Base-by-base conservation (phyloP, 495 filamentous ascomycete genomes). In the Penicillium tannophilum region DNA sequence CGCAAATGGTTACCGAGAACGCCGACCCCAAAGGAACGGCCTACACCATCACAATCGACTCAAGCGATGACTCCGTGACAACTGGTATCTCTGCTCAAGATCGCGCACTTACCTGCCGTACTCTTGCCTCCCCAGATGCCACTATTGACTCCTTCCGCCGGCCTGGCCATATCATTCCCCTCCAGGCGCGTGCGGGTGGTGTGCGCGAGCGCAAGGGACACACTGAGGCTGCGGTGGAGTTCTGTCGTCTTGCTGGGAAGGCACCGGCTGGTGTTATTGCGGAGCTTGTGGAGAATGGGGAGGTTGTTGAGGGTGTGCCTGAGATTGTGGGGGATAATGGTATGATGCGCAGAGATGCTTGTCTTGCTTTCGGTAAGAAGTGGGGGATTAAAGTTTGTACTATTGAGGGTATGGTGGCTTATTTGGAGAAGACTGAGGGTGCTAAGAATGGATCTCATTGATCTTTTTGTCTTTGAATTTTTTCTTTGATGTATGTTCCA, bases 321-420 rank as follows among this genome's bases (percentile, higher is more conserved):
- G 82, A 84, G 68, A 72, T 79, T 55, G 67, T 72, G 10, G 80
- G 80, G 17, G 84, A 84, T 41, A 86, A 87, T 19, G 90, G 86
- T 2, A 98, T 98, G 94, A 90, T 97, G 90, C 76, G 92, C 63
- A 84, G 92, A 58, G 93, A 98, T 82, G 89, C 83, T 4, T 98
- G 94, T 70, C 79, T 98, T 68, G 81, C 75, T 33, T 98, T 98
- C 82, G 95, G 92, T 12, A 84, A 84, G 73, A 85, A 81, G 70
- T 98, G 90, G 88, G 92, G 92, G 10, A 75, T 98, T 60, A 93
- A 88, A 76, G 91, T 96, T 42, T 96, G 93, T 72, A 98, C 94
- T 8, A 98, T 98, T 75, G 93, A 92, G 69, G 92, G 90, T 71
- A 74, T 98, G 74, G 88, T 93, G 41, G 78, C 71, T 56, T 90